Evolutionary conservation across 352 stramenopile species (phyloP), one percentile per base, ranked within the genome.

Genomic region (Phytopythium montanum): DNA sequence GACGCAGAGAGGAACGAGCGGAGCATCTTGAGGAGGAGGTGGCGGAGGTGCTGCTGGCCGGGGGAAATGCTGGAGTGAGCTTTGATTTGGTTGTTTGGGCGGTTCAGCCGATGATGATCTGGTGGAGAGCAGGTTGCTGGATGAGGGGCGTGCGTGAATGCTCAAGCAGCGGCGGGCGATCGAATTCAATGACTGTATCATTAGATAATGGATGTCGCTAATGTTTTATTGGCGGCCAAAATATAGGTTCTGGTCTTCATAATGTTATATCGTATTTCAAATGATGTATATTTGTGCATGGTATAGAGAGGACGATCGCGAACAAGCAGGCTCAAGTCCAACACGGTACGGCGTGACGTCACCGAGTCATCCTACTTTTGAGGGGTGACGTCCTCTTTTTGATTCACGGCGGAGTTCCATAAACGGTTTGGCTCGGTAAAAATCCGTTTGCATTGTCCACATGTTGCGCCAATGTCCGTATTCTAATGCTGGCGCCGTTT

Each of bases 21-120:
- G 70, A 87, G 71, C 77, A 87, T 84, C 36, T 45, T 45, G 10
- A 19, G 12, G 19, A 25, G 38, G 16, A 33, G 33, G 26, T 16
- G 18, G 60, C 14, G 45, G 31, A 6, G 31, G 31, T 2, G 31
- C 7, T 9, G 18, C 56, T 9, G 45, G 28, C 14, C 33, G 65
- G 33, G 46, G 38, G 34, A 59, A 42, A 51, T 48, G 53, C 14
- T 21, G 52, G 46, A 36, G 34, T 33, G 21, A 49, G 42, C 7
- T 7, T 41, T 9, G 0, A 19, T 42, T 42, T 42, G 39, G n/a
- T n/a, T n/a, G 41, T 48, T 48, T 10, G 41, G 44, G 44, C 44
- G 44, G 44, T 50, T 19, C 21, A 23, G 10, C n/a, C n/a, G n/a
- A n/a, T n/a, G n/a, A 29, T 29, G 38, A 45, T 45, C 38, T 42